Evolutionary conservation across 148 eudicot species (phyloP).

Genomic region (Rhododendron ferrugineum): DNA sequence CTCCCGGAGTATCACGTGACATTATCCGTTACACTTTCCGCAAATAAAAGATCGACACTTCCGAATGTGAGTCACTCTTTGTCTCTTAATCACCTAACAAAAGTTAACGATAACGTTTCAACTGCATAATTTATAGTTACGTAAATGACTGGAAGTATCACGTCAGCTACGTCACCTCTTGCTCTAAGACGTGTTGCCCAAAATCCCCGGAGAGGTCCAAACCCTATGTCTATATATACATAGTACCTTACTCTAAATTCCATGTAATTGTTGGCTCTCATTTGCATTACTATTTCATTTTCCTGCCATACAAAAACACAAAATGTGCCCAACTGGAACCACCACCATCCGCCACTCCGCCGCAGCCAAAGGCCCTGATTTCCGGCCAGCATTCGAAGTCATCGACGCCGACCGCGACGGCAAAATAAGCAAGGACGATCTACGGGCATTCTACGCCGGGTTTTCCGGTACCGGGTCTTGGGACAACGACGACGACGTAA

Average conservation of each 20-base stretch:
- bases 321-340: conserved; percentile 60
- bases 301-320: not conserved
- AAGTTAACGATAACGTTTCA: too few species aligned
- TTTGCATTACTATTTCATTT: not conserved
- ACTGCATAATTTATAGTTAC: too few species aligned
- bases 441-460: conserved; percentile 44
- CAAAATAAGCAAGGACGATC: conserved; percentile 60
- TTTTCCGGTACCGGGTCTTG: not conserved
- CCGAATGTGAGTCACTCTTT: too few species aligned
- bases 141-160: too few species aligned
- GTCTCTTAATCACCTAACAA: too few species aligned
- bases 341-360: not conserved
- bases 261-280: not conserved
- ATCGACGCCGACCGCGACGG: conserved; percentile 80
- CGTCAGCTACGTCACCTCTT: too few species aligned
- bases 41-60: too few species aligned
- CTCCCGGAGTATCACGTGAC: too few species aligned
- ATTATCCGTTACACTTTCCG: accelerated
- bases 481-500: conserved; percentile 39
- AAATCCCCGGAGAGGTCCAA: not conserved
- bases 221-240: not conserved
- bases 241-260: not conserved
- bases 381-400: conserved; percentile 61
- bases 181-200: not conserved
- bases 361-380: conserved; percentile 14